These are phyloP conservation scores for Lepidopterella palustris DNA, from an alignment of 495 filamentous ascomycete species.

Conservation along the genomic window DNA sequence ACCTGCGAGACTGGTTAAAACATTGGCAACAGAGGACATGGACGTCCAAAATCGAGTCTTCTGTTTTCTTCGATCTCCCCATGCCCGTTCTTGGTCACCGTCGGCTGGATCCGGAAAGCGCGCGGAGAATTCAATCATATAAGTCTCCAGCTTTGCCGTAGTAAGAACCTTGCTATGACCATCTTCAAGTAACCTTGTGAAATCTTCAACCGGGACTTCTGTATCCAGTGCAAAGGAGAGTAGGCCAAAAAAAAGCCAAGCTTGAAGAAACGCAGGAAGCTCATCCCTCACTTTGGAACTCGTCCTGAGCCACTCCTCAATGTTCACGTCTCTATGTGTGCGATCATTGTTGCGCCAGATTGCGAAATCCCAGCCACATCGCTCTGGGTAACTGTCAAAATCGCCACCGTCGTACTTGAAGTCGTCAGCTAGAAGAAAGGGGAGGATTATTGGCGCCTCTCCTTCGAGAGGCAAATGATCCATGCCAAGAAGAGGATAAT, in stretches of 20 bases:
- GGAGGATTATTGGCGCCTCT: neutral
- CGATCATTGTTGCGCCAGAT: neutral
- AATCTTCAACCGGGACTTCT: neutral
- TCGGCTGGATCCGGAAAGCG: neutral
- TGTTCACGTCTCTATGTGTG: neutral
- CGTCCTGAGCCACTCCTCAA: neutral
- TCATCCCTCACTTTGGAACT: neutral
- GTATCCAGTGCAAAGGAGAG: neutral
- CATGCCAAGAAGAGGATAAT: too few species aligned
- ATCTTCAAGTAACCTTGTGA: neutral
- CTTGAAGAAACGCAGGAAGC: conserved; percentile 4
- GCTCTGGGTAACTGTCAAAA: conserved; percentile 6
- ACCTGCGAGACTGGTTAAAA: neutral
- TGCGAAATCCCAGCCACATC: conserved; percentile 8
- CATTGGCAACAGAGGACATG: neutral
- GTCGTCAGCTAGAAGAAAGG: neutral
- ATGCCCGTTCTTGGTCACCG: neutral
- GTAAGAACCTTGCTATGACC: neutral
- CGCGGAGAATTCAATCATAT: neutral
- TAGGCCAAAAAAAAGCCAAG: conserved; percentile 15
- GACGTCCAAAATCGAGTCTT: neutral
- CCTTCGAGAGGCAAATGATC: neutral
- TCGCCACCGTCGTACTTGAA: conserved; percentile 5
- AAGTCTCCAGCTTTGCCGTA: conserved; percentile 1
- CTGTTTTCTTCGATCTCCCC: neutral